These are phyloP conservation scores for Melampsora americana DNA, from an alignment of 1,284 basidiomycete species.

Conservation along the genomic window DNA sequence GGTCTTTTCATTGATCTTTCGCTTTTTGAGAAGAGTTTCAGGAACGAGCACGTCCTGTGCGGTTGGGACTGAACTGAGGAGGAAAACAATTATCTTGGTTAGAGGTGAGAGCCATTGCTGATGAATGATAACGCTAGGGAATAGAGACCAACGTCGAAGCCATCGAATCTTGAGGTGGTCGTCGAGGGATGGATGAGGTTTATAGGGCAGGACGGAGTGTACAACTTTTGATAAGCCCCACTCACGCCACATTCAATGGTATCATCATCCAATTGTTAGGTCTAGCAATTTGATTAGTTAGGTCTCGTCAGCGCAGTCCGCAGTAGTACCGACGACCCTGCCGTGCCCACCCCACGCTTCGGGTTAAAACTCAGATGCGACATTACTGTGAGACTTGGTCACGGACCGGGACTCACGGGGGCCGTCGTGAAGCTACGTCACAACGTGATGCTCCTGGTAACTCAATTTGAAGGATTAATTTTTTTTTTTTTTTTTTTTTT, in stretches of 20 bases:
- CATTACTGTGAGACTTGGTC: too few relatives aligned
- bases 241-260: neutral
- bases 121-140: neutral
- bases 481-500: too few relatives aligned
- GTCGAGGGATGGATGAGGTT: neutral
- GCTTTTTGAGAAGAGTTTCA: constrained; percentile 98
- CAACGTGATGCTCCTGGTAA: too few relatives aligned
- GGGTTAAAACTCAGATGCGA: too few relatives aligned
- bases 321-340: too few relatives aligned
- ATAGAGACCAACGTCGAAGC: neutral
- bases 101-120: neutral
- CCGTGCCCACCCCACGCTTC: too few relatives aligned
- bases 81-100: neutral
- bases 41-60: constrained; percentile 61
- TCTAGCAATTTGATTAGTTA: neutral
- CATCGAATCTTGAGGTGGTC: neutral
- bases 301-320: neutral
- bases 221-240: too few relatives aligned
- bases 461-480: too few relatives aligned
- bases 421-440: too few relatives aligned
- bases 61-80: constrained; percentile 25
- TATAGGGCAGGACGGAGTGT: neutral
- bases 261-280: neutral
- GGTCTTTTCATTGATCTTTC: constrained; percentile 96
- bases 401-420: too few relatives aligned